phyloP scores from a whole-genome alignment of 179 eudicot genomes.

The Vitellaria paradoxa region DNA sequence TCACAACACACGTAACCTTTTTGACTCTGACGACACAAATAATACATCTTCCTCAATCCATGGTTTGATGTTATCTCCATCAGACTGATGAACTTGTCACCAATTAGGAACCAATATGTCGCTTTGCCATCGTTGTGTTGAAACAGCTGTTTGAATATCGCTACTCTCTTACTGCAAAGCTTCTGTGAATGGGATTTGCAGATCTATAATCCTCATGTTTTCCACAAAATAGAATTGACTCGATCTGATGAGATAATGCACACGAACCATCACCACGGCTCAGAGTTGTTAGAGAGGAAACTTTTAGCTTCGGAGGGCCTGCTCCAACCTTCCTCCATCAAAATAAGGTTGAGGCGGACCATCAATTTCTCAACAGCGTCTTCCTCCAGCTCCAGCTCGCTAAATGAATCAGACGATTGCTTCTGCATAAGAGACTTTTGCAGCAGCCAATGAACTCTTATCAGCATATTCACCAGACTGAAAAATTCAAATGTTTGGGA shows the following conservation, averaged over 20 bases:
- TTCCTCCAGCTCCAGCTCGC: slow-evolving; percentile 43
- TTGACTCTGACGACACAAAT: neutral
- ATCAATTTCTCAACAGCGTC: slow-evolving; percentile 70
- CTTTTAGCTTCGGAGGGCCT: slow-evolving; percentile 34
- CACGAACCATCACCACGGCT: slow-evolving; percentile 61
- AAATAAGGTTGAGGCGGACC: slow-evolving; percentile 67
- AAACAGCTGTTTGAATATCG: neutral
- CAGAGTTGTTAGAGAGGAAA: slow-evolving; percentile 54
- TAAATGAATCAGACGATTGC: slow-evolving; percentile 31
- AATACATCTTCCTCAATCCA: neutral
- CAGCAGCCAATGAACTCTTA: neutral
- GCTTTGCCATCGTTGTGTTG: neutral
- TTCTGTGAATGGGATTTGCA: neutral
- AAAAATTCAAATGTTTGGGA: neutral
- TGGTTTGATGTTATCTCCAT: neutral
- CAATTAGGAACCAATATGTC: neutral
- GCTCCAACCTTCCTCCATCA: slow-evolving; percentile 87
- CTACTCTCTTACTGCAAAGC: neutral
- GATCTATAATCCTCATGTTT: neutral
- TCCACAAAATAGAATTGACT: neutral
- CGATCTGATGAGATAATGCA: neutral
- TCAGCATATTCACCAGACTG: too few species aligned
- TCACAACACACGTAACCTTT: neutral
- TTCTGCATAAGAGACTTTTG: slow-evolving; percentile 21
- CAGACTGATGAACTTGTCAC: neutral